Evolutionary conservation across 805 yeast species (phyloP), one percentile per base, ranked within the genome.

Genomic region (Saturnispora sekii): DNA sequence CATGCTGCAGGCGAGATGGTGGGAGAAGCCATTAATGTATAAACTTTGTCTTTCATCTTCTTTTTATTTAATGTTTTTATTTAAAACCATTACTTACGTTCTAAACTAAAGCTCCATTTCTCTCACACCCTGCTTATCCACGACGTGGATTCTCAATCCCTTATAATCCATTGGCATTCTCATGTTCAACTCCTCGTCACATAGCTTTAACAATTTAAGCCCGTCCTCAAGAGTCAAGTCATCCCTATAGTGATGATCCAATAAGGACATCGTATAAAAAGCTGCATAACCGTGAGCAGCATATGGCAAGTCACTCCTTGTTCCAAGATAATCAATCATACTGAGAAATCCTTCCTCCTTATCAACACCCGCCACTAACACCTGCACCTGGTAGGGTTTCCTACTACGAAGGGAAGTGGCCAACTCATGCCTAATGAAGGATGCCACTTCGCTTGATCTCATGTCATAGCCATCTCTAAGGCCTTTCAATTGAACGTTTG

Each of bases 251-350:
- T 88, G 96, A 54, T 82, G 88, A 68, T 93, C 98, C 53, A 93
- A 72, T 51, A 90, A 68, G 2, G 97, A 84, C 63, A 87, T 74
- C 30, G 95, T 80, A 63, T 93, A 93, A 65, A 90, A 93, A 1
- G 94, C 95, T n/a, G 97, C 95, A 60, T 93, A 93, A 10, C 98
- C 98, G 62, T 93, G 98, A 2, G 97, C 97, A 14, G 94, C 96
- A 60, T 93, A 93, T 12, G 98, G 97, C 48, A 93, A 71, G 49
- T 81, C 86, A 12, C 81, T 95, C 53, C 81, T 78, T 2, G 98
- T 85, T 7, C 98, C 98, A 52, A 93, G 68, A 63, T 93, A 93
- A 62, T 93, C 98, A 53, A 93, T 84, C 81, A 90, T 87, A 58
- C 84, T 81, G 56, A 93, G 72, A 42, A 75, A 68, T 34, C 97